phyloP scores from a whole-genome alignment of 257 asterid genomes.

The Solanum tarijense region DNA sequence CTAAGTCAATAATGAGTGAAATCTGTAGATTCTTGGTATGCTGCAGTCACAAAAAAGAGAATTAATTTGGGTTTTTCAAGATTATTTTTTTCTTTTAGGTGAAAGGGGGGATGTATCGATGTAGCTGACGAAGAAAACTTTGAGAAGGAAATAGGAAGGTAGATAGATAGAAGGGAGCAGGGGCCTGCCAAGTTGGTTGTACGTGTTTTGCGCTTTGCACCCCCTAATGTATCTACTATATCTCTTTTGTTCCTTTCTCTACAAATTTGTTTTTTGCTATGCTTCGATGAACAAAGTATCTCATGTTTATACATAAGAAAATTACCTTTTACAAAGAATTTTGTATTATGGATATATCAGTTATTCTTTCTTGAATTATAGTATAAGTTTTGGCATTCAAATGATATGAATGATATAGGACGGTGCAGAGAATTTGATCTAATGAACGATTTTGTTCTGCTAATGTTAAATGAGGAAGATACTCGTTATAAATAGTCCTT shows the following conservation, averaged over 20 bases:
- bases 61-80: background rate
- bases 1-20: background rate
- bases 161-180: slow-evolving; percentile 5
- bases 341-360: no score
- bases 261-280: background rate
- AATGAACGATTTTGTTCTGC: background rate
- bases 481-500: no score
- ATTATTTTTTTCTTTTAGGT: background rate
- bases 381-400: rapidly evolving
- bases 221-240: background rate
- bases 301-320: rapidly evolving
- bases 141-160: slow-evolving; percentile 12
- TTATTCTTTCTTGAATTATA: no score
- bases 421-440: background rate
- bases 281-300: background rate
- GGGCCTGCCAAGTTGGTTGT: slow-evolving; percentile 3
- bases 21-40: background rate
- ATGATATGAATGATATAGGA: background rate
- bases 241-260: background rate
- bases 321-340: no score
- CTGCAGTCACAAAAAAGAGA: background rate
- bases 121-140: slow-evolving; percentile 16
- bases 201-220: background rate
- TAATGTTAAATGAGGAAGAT: no score
- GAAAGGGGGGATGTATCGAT: background rate